Conservation (phyloP, 768 basidiomycete genomes). For the Ramaria sp. region DNA sequence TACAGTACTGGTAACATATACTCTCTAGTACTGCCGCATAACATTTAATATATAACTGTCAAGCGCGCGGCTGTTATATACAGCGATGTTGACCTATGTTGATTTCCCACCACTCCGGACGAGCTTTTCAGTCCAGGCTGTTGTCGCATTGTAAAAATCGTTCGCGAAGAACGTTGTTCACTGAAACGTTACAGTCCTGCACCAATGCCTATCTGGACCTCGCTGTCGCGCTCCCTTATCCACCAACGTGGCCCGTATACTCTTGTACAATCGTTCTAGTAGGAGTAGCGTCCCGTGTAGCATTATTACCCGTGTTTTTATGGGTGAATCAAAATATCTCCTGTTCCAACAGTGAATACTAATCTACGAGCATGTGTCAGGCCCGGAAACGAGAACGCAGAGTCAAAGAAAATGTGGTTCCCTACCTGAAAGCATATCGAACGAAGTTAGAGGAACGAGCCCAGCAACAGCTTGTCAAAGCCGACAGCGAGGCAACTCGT, state of each 20-base stretch:
- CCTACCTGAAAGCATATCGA: background rate
- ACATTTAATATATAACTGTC: too few species aligned
- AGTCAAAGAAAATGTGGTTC: slow-evolving; percentile 36
- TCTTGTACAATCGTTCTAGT: slow-evolving; percentile 65
- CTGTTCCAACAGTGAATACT: background rate
- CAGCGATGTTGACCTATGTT: background rate
- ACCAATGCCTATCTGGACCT: slow-evolving; percentile 68
- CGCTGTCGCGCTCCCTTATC: slow-evolving; percentile 62
- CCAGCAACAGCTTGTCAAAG: background rate
- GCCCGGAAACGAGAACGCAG: slow-evolving; percentile 49
- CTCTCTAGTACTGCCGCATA: too few species aligned
- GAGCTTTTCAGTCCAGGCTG: background rate
- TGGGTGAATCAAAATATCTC: slow-evolving; percentile 43
- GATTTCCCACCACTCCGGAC: background rate
- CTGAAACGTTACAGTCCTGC: slow-evolving; percentile 17
- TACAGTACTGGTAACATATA: too few species aligned
- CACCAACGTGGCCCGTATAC: slow-evolving; percentile 58
- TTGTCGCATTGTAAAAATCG: background rate
- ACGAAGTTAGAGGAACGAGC: slow-evolving; percentile 8
- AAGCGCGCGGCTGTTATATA: too few species aligned
- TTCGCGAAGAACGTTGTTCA: slow-evolving; percentile 6
- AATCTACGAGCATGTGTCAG: slow-evolving; percentile 26
- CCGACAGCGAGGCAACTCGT: slow-evolving; percentile 1
- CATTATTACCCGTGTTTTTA: slow-evolving; percentile 55
- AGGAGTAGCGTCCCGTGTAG: slow-evolving; percentile 49